phyloP scores from a whole-genome alignment of 2,329 filamentous ascomycete species.

The Penicillium sp. region DNA sequence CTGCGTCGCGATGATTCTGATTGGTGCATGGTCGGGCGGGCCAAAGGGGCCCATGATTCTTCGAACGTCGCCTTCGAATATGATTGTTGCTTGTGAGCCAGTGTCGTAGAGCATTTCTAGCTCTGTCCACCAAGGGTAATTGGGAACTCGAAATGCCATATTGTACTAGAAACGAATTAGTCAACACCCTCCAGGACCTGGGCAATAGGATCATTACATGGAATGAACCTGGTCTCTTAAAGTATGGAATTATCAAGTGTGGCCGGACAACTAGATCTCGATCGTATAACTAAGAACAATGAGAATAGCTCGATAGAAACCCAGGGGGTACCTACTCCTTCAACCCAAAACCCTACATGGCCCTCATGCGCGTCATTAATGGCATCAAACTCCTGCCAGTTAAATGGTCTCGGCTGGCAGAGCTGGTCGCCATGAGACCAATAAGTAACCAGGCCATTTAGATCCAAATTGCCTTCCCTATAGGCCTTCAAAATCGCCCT shows the following conservation, averaged over 20 bases:
- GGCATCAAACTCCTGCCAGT: background rate
- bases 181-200: accelerated
- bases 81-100: background rate
- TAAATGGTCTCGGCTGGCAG: background rate
- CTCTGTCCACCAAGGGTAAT: background rate
- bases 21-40: background rate
- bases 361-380: background rate
- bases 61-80: background rate
- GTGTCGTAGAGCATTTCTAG: background rate
- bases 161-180: background rate
- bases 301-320: background rate
- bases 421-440: background rate
- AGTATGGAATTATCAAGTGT: background rate
- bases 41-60: background rate
- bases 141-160: background rate
- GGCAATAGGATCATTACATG: background rate
- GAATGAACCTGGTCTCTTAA: background rate
- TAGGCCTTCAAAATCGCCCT: background rate
- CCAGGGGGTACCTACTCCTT: background rate
- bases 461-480: background rate
- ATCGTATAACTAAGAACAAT: background rate
- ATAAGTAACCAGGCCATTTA: background rate
- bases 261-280: background rate
- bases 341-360: background rate
- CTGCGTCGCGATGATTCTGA: background rate